Evolutionary conservation across 1,139 yeast genomes (phyloP).

Genomic region (Kurtzmaniella quercitrusa): DNA sequence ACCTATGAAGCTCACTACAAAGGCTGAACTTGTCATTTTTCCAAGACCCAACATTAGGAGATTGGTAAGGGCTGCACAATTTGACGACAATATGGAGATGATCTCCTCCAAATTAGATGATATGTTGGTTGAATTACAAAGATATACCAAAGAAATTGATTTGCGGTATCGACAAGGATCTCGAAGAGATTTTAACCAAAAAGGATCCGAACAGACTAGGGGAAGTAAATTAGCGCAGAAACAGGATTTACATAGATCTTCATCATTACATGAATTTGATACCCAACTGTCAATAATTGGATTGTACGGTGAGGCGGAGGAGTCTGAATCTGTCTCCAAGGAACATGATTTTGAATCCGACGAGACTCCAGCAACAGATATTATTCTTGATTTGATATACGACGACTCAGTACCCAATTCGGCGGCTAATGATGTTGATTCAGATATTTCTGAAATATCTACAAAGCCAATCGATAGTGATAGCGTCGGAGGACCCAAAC

Average conservation of each 20-base stretch:
- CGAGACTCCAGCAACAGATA: too few species aligned
- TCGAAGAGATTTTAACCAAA: neutral
- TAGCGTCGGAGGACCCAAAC: too few species aligned
- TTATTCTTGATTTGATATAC: too few species aligned
- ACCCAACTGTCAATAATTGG: neutral
- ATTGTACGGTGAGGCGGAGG: neutral
- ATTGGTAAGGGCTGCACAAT: neutral
- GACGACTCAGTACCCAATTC: too few species aligned
- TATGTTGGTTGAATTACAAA: neutral
- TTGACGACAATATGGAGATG: neutral
- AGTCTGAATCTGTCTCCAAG: neutral
- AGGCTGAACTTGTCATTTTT: neutral
- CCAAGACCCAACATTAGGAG: conserved; percentile 1
- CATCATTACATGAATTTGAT: neutral
- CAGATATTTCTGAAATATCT: too few species aligned
- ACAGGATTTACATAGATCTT: too few species aligned
- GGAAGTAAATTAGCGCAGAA: too few species aligned
- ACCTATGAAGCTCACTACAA: neutral
- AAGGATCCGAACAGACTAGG: too few species aligned
- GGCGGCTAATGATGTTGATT: too few species aligned
- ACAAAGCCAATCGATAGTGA: too few species aligned
- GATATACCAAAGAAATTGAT: neutral
- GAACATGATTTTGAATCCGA: neutral
- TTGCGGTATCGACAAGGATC: neutral
- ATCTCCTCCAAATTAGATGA: neutral